Percentiles rank a stretch among this genome's conserved stretches.
Conservation (phyloP, 306 rosid species). For the Sesbania bispinosa region DNA sequence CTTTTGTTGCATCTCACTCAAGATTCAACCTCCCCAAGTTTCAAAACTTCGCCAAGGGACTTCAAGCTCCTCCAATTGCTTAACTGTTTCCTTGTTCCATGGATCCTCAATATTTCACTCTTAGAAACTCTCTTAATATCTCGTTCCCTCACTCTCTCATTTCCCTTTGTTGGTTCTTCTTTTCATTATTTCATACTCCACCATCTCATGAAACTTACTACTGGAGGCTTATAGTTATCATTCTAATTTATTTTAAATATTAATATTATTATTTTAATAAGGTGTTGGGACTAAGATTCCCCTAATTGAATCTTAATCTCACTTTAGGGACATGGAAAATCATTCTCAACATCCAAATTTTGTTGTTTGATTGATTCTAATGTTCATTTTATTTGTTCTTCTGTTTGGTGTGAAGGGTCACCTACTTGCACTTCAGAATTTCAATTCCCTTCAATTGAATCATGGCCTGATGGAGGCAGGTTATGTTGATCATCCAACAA, state of each 20-base stretch:
- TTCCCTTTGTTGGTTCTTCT: background rate
- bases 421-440: conserved; percentile 67
- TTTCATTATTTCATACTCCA: background rate
- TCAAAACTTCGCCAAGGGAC: too few species aligned
- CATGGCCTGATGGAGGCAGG: conserved; percentile 93
- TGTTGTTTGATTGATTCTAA: conserved; percentile 1
- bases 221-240: background rate
- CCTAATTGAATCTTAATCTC: background rate
- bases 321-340: background rate
- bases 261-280: background rate
- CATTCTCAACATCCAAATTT: background rate
- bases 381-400: background rate
- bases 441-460: conserved; percentile 54
- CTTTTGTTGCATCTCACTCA: too few species aligned
- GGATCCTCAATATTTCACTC: too few species aligned
- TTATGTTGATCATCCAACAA: conserved; percentile 58
- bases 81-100: too few species aligned
- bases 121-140: too few species aligned
- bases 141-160: background rate
- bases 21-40: too few species aligned
- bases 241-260: background rate
- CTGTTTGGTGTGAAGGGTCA: conserved; percentile 70
- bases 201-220: background rate
- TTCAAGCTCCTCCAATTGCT: too few species aligned
- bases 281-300: background rate